These are phyloP conservation scores for Phytopythium chamaehyphon DNA, from an alignment of 352 stramenopile genomes.

Conservation along the genomic window DNA sequence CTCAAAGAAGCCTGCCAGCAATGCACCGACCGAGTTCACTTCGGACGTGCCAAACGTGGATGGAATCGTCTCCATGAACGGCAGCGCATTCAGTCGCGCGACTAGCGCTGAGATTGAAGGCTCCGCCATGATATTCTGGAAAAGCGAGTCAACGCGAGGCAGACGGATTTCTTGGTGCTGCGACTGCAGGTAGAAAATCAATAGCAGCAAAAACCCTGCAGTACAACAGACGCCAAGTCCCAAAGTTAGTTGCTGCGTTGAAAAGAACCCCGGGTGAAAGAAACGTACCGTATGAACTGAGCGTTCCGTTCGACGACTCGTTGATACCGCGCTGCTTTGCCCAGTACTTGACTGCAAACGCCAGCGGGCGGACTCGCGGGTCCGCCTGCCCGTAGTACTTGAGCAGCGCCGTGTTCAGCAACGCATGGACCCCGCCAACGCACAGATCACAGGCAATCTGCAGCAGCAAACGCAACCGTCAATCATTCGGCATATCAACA, in stretches of 20 bases:
- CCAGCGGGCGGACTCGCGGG: conserved; percentile 85
- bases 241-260: too few species aligned
- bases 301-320: conserved; percentile 93
- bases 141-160: conserved; percentile 36
- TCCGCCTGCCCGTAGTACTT: conserved; percentile 70
- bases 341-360: conserved; percentile 98
- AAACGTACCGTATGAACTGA: conserved; percentile 93
- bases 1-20: conserved; percentile 96
- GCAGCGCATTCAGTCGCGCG: conserved; percentile 65
- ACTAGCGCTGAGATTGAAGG: conserved; percentile 87
- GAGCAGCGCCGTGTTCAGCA: conserved; percentile 80
- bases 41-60: conserved; percentile 63
- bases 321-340: conserved; percentile 97
- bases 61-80: conserved; percentile 24
- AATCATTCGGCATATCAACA: background rate
- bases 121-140: conserved; percentile 78
- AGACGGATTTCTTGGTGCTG: conserved; percentile 46
- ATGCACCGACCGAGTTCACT: conserved; percentile 82
- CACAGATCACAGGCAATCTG: conserved; percentile 71
- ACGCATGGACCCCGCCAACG: conserved; percentile 58
- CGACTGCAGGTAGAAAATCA: conserved; percentile 96
- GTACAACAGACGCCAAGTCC: too few species aligned
- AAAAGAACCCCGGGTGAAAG: background rate
- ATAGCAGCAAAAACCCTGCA: conserved; percentile 92
- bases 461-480: background rate